These are phyloP conservation scores for Dipodascopsis uninucleata DNA, from an alignment of 805 yeast genomes.

Conservation along the genomic window DNA sequence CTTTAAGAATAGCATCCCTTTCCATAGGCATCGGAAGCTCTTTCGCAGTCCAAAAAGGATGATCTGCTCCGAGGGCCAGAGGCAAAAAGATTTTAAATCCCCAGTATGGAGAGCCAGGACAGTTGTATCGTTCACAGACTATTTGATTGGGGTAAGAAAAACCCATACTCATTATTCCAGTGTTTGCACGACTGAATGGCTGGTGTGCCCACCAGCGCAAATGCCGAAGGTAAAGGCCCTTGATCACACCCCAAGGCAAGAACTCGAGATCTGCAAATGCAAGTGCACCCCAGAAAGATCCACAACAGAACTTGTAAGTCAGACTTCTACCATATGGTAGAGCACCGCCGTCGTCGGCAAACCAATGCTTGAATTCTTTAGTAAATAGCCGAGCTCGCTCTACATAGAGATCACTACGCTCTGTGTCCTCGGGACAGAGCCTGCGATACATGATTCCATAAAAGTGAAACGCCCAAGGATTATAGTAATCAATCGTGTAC, in stretches of 20 bases:
- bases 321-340: conserved; percentile 33
- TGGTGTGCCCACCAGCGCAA: conserved; percentile 31
- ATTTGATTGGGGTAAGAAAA: conserved; percentile 30
- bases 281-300: conserved; percentile 30
- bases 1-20: not conserved
- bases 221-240: conserved; percentile 28
- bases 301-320: conserved; percentile 32
- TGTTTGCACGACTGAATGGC: conserved; percentile 29
- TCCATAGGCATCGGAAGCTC: conserved; percentile 12
- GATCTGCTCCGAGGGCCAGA: conserved; percentile 26
- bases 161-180: conserved; percentile 29
- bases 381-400: conserved; percentile 33
- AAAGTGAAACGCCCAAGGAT: conserved; percentile 37
- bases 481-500: conserved; percentile 34
- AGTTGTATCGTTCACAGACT: conserved; percentile 31
- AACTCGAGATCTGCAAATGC: conserved; percentile 25
- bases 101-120: conserved; percentile 32
- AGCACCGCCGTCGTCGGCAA: conserved; percentile 28
- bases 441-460: conserved; percentile 33
- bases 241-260: conserved; percentile 28
- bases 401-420: conserved; percentile 22
- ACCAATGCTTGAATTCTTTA: conserved; percentile 30
- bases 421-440: conserved; percentile 23
- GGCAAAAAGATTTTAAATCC: conserved; percentile 28
- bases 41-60: conserved; percentile 29